phyloP scores from a whole-genome alignment of 169 alveolate genomes.

The Theileria annulata region DNA sequence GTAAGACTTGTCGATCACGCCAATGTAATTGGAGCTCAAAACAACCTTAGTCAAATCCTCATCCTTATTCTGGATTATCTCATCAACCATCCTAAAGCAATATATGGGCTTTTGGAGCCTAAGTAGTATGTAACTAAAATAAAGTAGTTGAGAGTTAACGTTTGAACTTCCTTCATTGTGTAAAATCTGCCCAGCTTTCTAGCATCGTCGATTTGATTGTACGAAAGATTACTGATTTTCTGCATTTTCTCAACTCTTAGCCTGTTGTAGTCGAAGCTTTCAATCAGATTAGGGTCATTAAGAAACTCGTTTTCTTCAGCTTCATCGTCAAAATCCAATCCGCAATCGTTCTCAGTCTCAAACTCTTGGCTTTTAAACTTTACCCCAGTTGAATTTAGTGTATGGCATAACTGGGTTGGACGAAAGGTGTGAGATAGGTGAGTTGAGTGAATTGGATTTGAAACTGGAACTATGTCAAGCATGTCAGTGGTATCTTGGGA shows the following conservation, averaged over 20 bases:
- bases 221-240: neutral
- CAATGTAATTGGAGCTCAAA: slow-evolving; percentile 72
- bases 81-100: slow-evolving; percentile 27
- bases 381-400: neutral
- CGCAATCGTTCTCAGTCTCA: neutral
- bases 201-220: slow-evolving; percentile 1
- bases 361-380: neutral
- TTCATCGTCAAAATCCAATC: neutral
- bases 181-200: slow-evolving; percentile 27
- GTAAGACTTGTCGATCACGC: slow-evolving; percentile 68
- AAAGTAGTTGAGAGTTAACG: neutral
- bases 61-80: slow-evolving; percentile 31
- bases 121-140: no score
- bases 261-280: neutral
- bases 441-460: neutral
- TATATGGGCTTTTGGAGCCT: no score
- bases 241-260: neutral
- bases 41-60: slow-evolving; percentile 62
- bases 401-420: neutral
- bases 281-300: neutral
- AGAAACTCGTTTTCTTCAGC: neutral
- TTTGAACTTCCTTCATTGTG: slow-evolving; percentile 32
- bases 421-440: neutral
- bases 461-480: neutral
- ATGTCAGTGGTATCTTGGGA: neutral